Base-by-base conservation (phyloP, 2,329 filamentous ascomycete species). In the Cercospora sojina region DNA sequence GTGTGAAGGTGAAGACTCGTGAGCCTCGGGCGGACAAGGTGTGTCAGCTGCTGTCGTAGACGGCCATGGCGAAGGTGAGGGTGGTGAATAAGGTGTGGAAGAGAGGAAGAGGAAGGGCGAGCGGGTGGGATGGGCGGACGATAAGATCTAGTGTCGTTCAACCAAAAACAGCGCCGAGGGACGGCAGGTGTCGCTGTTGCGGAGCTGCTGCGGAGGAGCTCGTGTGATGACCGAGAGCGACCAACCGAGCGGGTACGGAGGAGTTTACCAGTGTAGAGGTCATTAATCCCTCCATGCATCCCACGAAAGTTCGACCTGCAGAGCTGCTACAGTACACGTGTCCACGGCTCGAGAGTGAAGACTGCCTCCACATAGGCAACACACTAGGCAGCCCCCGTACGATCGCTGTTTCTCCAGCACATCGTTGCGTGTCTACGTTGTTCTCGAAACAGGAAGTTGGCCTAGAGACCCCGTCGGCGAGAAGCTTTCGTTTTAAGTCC, bases 41-140 rank as follows among this genome's bases (percentile, higher is more conserved):
- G 10, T 60, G 62, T 70, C 72, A 74, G 69, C 72, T 73, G 59
- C 59, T 73, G 65, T 73, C 73, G 73, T 72, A 73, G 64, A 70
- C 63, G 47, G 66, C 68, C 64, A 69, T 72, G 43, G 62, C 67
- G 67, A 65, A 56, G 43, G 38, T 20, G 23, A 31, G 49, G 23
- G 53, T 59, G 51, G 62, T 49, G 18, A 61, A 55, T 51, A 58
- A 32, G 47, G 29, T 27, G 18, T 29, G 18, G 47, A 38, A 38
- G 8, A 31, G 29, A 32, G 25, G 16, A 13, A 29, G 25, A 32
- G 57, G 49, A 49, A 59, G 49, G 49, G 57, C 25, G 41, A 23
- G 31, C 13, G 53, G n/a, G 49, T 58, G 51, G 41, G 59, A 27
- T 53, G 56, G 25, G 3, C 25, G 51, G 25, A 56, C 25, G 51